Conservation (phyloP, 495 filamentous ascomycete species). For the Aspergillus nanangensis region DNA sequence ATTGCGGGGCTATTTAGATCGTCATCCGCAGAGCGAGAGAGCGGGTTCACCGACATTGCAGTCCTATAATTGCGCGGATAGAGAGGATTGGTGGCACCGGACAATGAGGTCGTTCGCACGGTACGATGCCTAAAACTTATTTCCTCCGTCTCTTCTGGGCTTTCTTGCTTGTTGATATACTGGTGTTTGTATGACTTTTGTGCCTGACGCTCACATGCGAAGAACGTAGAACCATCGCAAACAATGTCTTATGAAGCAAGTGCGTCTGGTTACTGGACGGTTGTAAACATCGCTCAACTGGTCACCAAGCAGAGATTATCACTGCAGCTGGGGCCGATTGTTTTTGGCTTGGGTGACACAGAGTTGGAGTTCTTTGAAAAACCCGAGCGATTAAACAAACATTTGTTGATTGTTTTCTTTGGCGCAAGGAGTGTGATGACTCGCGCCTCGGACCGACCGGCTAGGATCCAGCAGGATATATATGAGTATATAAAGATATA, state of each 20-base stretch:
- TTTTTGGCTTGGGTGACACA: too few species aligned
- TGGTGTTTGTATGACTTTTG: neutral
- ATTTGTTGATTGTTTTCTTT: too few species aligned
- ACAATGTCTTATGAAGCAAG: neutral
- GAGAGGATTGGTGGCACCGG: neutral
- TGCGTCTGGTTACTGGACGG: neutral
- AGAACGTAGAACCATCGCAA: too few species aligned
- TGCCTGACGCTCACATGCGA: too few species aligned
- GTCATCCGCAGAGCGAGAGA: constrained; percentile 25
- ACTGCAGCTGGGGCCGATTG: neutral
- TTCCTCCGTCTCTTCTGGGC: neutral
- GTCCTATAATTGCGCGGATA: constrained; percentile 17
- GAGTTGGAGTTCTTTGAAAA: too few species aligned
- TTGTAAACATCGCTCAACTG: neutral
- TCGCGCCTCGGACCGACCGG: too few species aligned
- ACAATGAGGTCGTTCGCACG: too few species aligned
- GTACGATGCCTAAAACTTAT: too few species aligned
- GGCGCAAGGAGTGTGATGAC: too few species aligned
- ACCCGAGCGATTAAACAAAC: too few species aligned
- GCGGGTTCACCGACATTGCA: constrained; percentile 46
- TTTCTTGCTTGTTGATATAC: neutral
- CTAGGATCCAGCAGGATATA: too few species aligned
- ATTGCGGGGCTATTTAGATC: constrained; percentile 21
- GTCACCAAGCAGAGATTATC: neutral
- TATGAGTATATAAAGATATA: too few species aligned